Base-by-base conservation (phyloP, 2,329 filamentous ascomycete species). In the Penicillium sp. region DNA sequence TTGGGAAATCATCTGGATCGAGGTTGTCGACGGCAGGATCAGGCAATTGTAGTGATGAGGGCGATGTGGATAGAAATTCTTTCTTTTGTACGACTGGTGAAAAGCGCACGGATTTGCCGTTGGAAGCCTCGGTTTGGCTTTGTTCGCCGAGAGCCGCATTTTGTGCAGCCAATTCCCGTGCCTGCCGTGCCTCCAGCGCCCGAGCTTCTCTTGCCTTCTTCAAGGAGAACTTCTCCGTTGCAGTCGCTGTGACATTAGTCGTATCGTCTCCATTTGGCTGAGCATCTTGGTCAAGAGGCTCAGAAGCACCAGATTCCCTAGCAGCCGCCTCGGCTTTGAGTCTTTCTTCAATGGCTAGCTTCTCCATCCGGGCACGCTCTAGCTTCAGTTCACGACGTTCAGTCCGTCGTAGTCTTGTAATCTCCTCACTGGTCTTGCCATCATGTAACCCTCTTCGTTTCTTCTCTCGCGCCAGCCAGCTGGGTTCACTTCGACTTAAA, bases 401-500 rank as follows among this genome's bases (percentile, higher is more conserved):
- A 61, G 89, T 85, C 67, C 94, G 84, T 57, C 94, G 81, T 64
- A 86, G 82, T 36, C 83, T 82, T 3, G 93, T 99, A 50, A 86
- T 79, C 58, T 95, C 87, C 75, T 97, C 93, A 63, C 88, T 92
- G 41, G 94, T 94, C 61, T 85, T 81, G 25, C 77, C 79, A 31
- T 84, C 82, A 26, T 86, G 76, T 16, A 86, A 74, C 11, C 89
- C 89, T 56, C 82, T 82, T 48, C 88, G 83, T 28, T 88, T 86
- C 72, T 90, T 88, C 73, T 96, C 91, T 60, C 89, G 82, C 61
- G 89, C 89, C 48, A 96, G 74, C 94, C 94, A 99, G 64, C 87
- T 94, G 3, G 93, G 93, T 72, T 99, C 93, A 79, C 92, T 97
- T 66, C 95, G 86, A 77, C 92, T 97, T 56, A 97, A 78, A 65